Conservation (phyloP, 1,139 yeast species). For the Blastobotrys capitulatus region DNA sequence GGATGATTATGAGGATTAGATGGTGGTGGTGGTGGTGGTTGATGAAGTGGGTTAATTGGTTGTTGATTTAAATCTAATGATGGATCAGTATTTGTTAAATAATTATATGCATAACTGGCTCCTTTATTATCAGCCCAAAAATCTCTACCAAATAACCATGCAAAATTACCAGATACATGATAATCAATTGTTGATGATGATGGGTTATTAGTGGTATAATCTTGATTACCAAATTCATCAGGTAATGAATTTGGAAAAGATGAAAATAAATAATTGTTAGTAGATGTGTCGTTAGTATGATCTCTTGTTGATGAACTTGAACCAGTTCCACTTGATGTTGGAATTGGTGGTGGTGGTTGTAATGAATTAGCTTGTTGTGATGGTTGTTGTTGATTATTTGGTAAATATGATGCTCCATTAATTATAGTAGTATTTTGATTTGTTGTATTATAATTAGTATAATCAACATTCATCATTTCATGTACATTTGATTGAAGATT, state of each 20-base stretch:
- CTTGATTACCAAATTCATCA: slow-evolving; percentile 14
- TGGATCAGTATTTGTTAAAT: slow-evolving; percentile 9
- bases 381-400: neutral
- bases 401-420: neutral
- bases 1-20: neutral
- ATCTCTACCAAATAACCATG: slow-evolving; percentile 24
- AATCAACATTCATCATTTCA: neutral
- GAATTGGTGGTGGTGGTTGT: neutral
- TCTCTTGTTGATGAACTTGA: neutral
- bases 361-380: too few relatives aligned
- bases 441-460: neutral
- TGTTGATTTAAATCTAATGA: neutral
- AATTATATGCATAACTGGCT: slow-evolving; percentile 13
- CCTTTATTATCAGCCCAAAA: slow-evolving; percentile 18
- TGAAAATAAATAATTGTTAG: slow-evolving; percentile 10
- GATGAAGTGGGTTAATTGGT: neutral
- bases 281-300: neutral
- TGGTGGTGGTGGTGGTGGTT: neutral
- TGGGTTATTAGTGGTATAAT: slow-evolving; percentile 5
- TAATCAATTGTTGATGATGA: slow-evolving; percentile 17
- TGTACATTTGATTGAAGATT: too few relatives aligned
- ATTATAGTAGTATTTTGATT: neutral
- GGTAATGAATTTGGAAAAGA: slow-evolving; percentile 14
- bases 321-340: neutral
- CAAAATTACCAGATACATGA: slow-evolving; percentile 22